A percentile compares a stretch with the other conserved stretches of the same genome.
phyloP scores from a whole-genome alignment of 2,329 filamentous ascomycete species.

The Mariannaea sp. region DNA sequence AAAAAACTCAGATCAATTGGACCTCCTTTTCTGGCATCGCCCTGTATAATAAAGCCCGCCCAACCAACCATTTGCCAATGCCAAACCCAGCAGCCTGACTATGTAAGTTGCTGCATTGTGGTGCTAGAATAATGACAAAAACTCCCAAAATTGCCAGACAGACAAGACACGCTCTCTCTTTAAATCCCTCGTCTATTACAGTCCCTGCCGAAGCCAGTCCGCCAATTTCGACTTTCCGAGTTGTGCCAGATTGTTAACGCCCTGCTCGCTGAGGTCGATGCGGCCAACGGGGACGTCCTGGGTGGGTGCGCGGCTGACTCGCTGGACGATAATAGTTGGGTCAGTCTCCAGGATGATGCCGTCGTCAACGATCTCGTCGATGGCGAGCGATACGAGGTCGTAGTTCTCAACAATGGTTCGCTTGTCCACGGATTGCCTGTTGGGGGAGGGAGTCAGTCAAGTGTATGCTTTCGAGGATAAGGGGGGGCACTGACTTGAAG shows the following conservation, averaged over 20 bases:
- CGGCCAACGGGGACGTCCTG: constrained; percentile 92
- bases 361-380: constrained; percentile 94
- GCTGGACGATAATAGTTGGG: constrained; percentile 87
- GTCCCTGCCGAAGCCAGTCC: constrained; percentile 85
- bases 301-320: constrained; percentile 88
- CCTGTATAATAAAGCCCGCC: constrained; percentile 31
- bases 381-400: constrained; percentile 88
- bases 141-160: constrained; percentile 31
- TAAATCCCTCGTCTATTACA: constrained; percentile 51
- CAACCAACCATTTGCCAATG: constrained; percentile 27
- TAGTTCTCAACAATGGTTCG: constrained; percentile 98
- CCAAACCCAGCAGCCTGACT: constrained; percentile 30
- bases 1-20: constrained; percentile 37
- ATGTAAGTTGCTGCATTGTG: constrained; percentile 32
- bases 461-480: neutral
- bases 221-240: constrained; percentile 91
- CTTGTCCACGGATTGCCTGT: constrained; percentile 93
- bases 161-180: neutral
- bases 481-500: constrained; percentile 71
- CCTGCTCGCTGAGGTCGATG: constrained; percentile 94
- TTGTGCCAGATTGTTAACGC: constrained; percentile 90
- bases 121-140: constrained; percentile 39
- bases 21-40: constrained; percentile 32
- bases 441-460: constrained; percentile 15
- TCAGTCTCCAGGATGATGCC: constrained; percentile 98